Evolutionary conservation across 768 basidiomycete genomes (phyloP).

Genomic region (Boletus subcaerulescens): DNA sequence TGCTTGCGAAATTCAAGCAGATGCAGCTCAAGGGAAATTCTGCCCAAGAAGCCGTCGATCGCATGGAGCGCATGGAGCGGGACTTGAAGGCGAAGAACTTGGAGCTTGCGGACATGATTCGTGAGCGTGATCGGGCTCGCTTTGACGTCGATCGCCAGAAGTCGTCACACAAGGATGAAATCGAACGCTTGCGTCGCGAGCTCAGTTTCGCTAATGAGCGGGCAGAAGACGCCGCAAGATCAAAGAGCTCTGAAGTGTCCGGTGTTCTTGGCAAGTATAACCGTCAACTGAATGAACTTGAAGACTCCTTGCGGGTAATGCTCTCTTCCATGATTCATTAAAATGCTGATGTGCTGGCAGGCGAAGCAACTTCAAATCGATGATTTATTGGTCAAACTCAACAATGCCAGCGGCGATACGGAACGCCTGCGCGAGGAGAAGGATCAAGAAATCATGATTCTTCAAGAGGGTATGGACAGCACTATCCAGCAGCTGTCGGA

Average conservation of each 20-base stretch:
- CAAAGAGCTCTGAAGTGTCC: slow-evolving; percentile 92
- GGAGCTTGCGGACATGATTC: slow-evolving; percentile 97
- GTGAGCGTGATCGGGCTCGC: slow-evolving; percentile 92
- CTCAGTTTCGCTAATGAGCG: slow-evolving; percentile 94
- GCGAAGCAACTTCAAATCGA: slow-evolving; percentile 97
- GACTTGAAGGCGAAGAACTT: slow-evolving; percentile 98
- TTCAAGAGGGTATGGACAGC: slow-evolving; percentile 93
- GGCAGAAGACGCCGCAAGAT: slow-evolving; percentile 89
- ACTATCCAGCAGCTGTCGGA: slow-evolving; percentile 88
- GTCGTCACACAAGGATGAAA: slow-evolving; percentile 91
- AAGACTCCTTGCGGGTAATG: slow-evolving; percentile 86
- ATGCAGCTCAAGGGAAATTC: slow-evolving; percentile 98
- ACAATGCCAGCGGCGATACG: slow-evolving; percentile 69
- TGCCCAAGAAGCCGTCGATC: slow-evolving; percentile 95
- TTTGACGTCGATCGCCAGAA: slow-evolving; percentile 95
- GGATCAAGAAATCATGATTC: slow-evolving; percentile 92
- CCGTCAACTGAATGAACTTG: slow-evolving; percentile 92
- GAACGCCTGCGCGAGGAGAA: slow-evolving; percentile 91
- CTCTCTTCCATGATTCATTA: neutral
- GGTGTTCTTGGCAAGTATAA: slow-evolving; percentile 89
- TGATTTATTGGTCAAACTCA: slow-evolving; percentile 79
- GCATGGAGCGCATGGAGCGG: slow-evolving; percentile 98
- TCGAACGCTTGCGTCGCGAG: slow-evolving; percentile 89
- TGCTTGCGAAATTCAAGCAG: slow-evolving; percentile 95
- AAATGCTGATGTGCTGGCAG: slow-evolving; percentile 41